Base-by-base conservation (phyloP, 805 yeast genomes). In the Komagataella ulmi region DNA sequence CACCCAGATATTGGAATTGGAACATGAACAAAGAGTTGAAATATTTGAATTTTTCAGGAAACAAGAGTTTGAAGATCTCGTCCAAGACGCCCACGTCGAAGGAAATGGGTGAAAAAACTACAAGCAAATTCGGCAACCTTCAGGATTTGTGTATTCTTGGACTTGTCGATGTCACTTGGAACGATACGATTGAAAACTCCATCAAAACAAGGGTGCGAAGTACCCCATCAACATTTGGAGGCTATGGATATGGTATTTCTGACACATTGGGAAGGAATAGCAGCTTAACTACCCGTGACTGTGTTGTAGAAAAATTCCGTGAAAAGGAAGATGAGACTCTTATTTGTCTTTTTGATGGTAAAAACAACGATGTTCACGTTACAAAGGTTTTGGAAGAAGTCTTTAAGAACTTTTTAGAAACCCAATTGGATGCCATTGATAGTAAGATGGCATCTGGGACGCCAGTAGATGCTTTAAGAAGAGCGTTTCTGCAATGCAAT, bases 1-100 rank as follows among this genome's bases (percentile, higher is more conserved):
- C 89, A 77, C 95, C 93, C 14, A 91, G 88, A 62, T 99, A 93
- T 64, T 93, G 98, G 97, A 93, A 88, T 66, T 93, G 99, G 99
- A 82, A 85, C 59, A 82, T 81, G 71, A 93, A 93, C 62, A 71
- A 76, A 51, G 79, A 80, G 46, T 71, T 93, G 65, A 80, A 74
- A 57, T 89, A 85, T 59, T 75, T 93, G 62, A 93, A 91, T 64
- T 83, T 93, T 53, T 88, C 97, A 0, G 97, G 97, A 44, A 93
- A 93, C 63, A 85, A 85, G 62, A 76, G 97, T 56, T 80, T 93
- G 56, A 98, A 93, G 62, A 90, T 93, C 59, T 85, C 83, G 61
- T 85, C 83, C 46, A 69, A 71, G 50, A 71, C 77, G 51, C 85
- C 81, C 8, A 81, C 75, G 24, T 68, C 72, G 44, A 60, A 58